A percentile compares a stretch with the other conserved stretches of the same genome.
These are phyloP conservation scores for Xylariomycetidae sp. DNA, from an alignment of 2,329 filamentous ascomycete species.

Conservation along the genomic window DNA sequence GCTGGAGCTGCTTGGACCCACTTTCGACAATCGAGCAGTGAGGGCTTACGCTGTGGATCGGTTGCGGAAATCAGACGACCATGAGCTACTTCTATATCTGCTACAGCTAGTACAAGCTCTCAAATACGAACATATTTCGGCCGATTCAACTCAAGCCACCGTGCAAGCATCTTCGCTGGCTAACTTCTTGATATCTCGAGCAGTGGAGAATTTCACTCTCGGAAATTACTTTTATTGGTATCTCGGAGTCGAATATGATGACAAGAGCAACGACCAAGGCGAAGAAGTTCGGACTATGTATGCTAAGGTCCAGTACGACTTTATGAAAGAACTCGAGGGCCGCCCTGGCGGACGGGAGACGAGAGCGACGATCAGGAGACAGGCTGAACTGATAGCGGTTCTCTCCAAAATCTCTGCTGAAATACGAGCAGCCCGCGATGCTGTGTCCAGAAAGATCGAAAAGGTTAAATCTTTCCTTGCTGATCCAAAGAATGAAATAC, in stretches of 20 bases:
- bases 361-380: conserved; percentile 72
- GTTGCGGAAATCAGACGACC: conserved; percentile 84
- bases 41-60: conserved; percentile 91
- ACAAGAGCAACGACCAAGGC: conserved; percentile 70
- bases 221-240: conserved; percentile 99
- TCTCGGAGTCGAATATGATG: conserved; percentile 94
- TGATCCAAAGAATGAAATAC: conserved; percentile 86
- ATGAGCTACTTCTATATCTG: conserved; percentile 86
- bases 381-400: conserved; percentile 84
- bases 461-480: conserved; percentile 77
- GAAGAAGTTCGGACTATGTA: conserved; percentile 79
- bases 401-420: conserved; percentile 86
- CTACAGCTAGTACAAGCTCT: conserved; percentile 92
- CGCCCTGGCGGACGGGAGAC: conserved; percentile 65
- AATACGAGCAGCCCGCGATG: conserved; percentile 74
- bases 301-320: conserved; percentile 90
- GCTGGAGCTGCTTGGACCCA: conserved; percentile 85
- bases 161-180: conserved; percentile 76
- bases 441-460: conserved; percentile 75
- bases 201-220: conserved; percentile 80
- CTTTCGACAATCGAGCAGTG: conserved; percentile 83
- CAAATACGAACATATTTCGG: conserved; percentile 80
- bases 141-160: conserved; percentile 54
- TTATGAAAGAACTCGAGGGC: conserved; percentile 82
- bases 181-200: conserved; percentile 81